Conservation (phyloP, 2,329 filamentous ascomycete genomes). For the Curvularia spicifera region DNA sequence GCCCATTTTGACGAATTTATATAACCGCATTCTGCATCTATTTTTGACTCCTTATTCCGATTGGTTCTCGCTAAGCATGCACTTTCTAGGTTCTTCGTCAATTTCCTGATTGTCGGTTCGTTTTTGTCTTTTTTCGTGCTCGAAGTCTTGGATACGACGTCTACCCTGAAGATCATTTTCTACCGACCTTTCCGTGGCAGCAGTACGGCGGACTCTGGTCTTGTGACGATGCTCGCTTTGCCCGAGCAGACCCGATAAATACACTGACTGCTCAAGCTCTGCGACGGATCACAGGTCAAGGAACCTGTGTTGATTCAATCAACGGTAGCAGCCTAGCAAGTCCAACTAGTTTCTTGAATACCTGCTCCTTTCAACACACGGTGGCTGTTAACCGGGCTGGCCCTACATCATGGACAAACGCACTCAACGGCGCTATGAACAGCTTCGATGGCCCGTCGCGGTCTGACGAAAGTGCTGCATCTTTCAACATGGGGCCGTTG, state of each 20-base stretch:
- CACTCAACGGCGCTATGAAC: conserved; percentile 21
- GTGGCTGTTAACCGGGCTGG: conserved; percentile 3
- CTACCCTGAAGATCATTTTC: conserved; percentile 49
- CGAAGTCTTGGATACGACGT: conserved; percentile 48
- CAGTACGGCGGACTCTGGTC: conserved; percentile 49
- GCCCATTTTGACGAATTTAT: conserved; percentile 16
- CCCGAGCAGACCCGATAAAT: conserved; percentile 35
- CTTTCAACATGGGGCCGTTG: conserved; percentile 30
- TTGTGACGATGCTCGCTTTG: conserved; percentile 48
- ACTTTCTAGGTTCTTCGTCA: conserved; percentile 44
- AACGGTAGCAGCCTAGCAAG: conserved; percentile 24
- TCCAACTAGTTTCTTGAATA: conserved; percentile 25
- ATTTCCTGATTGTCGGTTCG: conserved; percentile 46
- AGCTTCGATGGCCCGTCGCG: conserved; percentile 8
- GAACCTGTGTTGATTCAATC: conserved; percentile 23
- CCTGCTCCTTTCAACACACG: conserved; percentile 19
- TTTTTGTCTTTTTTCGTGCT: conserved; percentile 50
- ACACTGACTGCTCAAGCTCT: conserved; percentile 34
- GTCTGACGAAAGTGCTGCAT: conserved; percentile 10
- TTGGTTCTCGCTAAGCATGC: conserved; percentile 33
- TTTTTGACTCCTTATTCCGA: not conserved
- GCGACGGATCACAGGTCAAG: conserved; percentile 40
- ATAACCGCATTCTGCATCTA: not conserved
- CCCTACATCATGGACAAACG: conserved; percentile 21
- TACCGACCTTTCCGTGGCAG: conserved; percentile 49